These are phyloP conservation scores for Dothiorella sarmentorum DNA, from an alignment of 2,329 filamentous ascomycete genomes.

Conservation along the genomic window DNA sequence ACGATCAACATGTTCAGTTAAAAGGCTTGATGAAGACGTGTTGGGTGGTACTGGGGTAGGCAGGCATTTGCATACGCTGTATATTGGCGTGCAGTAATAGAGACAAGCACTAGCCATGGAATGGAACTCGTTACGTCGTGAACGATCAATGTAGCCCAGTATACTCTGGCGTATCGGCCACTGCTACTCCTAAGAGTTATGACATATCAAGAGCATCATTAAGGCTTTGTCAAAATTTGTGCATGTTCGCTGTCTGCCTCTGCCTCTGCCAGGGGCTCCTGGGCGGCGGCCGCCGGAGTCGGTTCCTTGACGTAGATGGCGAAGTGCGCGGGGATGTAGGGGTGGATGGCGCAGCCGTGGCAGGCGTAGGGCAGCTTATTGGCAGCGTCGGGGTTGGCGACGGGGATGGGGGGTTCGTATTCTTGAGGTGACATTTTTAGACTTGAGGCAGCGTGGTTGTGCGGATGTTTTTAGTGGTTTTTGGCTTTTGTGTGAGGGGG, in stretches of 20 bases:
- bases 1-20: slow-evolving; percentile 47
- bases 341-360: not conserved
- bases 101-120: not conserved
- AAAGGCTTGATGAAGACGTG: not conserved
- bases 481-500: too few species aligned
- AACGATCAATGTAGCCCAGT: too few species aligned
- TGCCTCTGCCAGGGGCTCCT: too few species aligned
- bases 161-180: too few species aligned
- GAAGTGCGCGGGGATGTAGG: not conserved
- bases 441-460: too few species aligned
- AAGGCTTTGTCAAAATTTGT: too few species aligned
- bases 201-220: too few species aligned
- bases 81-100: slow-evolving; percentile 3
- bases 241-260: too few species aligned
- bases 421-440: too few species aligned
- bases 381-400: not conserved
- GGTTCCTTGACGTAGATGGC: not conserved
- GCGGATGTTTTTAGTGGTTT: too few species aligned
- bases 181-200: too few species aligned
- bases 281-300: not conserved
- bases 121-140: not conserved
- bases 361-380: not conserved
- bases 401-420: not conserved
- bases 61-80: not conserved
- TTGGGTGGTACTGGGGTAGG: not conserved